Conservation (phyloP, 805 yeast genomes). For the Babjeviella inositovora region DNA sequence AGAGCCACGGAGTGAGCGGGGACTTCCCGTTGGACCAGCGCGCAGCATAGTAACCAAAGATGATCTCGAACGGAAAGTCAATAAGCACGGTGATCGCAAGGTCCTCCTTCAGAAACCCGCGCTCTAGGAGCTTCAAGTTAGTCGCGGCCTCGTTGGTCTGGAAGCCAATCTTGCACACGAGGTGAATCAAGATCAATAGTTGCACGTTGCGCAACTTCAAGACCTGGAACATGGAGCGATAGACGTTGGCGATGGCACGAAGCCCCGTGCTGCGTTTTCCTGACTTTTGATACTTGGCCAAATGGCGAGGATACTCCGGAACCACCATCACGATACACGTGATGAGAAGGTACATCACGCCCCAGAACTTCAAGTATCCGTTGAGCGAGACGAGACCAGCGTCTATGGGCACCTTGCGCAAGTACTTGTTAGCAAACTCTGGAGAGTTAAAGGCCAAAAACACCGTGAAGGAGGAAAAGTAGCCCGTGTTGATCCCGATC, state of each 20-base stretch:
- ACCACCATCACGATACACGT: constrained; percentile 47
- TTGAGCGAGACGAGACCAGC: constrained; percentile 59
- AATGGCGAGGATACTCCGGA: constrained; percentile 56
- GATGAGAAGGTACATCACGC: constrained; percentile 49
- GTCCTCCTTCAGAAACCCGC: constrained; percentile 88
- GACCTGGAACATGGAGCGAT: constrained; percentile 52
- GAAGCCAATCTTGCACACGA: constrained; percentile 79
- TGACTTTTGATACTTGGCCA: constrained; percentile 5
- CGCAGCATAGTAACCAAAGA: constrained; percentile 93
- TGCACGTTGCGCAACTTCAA: constrained; percentile 56
- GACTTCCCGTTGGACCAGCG: constrained; percentile 76
- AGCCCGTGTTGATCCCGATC: constrained; percentile 85
- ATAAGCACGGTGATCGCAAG: constrained; percentile 82
- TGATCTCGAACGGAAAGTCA: constrained; percentile 90
- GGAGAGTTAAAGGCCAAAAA: constrained; percentile 84
- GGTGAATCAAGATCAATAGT: constrained; percentile 55
- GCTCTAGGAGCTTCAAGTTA: constrained; percentile 76
- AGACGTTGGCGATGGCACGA: too few species aligned
- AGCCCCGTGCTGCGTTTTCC: too few species aligned
- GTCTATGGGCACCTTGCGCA: constrained; percentile 43
- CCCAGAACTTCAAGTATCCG: constrained; percentile 67
- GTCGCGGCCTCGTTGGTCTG: constrained; percentile 96
- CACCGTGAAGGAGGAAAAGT: constrained; percentile 81
- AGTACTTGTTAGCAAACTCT: constrained; percentile 79
- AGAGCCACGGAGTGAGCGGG: constrained; percentile 80